Evolutionary conservation across 164 flowering plant genomes (phyloP).

Genomic region (Aristolochia fimbriata): DNA sequence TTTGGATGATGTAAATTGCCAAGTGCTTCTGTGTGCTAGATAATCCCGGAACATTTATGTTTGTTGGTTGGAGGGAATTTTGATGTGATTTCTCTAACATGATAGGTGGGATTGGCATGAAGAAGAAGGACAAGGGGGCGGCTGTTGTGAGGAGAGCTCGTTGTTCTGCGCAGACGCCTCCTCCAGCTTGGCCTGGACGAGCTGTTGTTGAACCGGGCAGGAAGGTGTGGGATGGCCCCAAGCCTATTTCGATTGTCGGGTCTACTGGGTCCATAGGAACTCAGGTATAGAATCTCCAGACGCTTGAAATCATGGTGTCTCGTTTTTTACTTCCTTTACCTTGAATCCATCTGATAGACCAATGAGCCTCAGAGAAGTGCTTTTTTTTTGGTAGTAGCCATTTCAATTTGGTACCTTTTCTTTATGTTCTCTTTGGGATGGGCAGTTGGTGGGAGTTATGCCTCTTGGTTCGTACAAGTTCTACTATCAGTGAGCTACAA

Average conservation of each 20-base stretch:
- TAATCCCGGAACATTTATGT: background rate
- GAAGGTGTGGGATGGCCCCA: slow-evolving; percentile 79
- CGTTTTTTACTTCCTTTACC: no score
- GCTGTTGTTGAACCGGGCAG: slow-evolving; percentile 49
- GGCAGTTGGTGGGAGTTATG: no score
- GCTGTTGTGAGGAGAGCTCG: slow-evolving; percentile 29
- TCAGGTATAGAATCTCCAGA: slow-evolving; percentile 39
- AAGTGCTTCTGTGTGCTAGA: background rate
- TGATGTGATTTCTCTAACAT: background rate
- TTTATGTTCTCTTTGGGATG: no score
- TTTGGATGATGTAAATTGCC: background rate
- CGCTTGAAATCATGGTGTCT: no score
- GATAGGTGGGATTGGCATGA: slow-evolving; percentile 41
- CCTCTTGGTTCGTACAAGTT: no score
- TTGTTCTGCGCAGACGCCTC: slow-evolving; percentile 57
- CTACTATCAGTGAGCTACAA: no score
- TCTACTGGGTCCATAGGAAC: slow-evolving; percentile 99
- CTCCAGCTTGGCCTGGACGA: slow-evolving; percentile 99
- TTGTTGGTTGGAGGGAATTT: background rate
- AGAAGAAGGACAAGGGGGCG: slow-evolving; percentile 39
- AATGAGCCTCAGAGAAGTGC: no score
- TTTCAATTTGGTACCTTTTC: no score
- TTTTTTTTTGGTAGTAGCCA: no score
- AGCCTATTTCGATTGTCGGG: slow-evolving; percentile 89
- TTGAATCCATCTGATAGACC: no score